phyloP scores from a whole-genome alignment of 495 filamentous ascomycete genomes.

The Trypethelium eluteriae region DNA sequence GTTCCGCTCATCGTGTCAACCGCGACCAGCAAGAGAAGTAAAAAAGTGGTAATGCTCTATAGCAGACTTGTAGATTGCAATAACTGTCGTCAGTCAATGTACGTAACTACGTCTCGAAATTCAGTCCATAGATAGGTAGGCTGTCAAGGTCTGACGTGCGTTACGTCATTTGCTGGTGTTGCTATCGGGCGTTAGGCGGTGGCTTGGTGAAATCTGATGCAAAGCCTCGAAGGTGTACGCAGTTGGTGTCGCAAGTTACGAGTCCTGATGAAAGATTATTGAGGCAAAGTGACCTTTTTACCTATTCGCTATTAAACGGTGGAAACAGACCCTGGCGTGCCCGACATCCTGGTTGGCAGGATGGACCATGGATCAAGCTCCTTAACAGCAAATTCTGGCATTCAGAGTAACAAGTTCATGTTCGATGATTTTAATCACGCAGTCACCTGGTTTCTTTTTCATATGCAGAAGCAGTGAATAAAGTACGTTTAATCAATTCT shows the following conservation, averaged over 20 bases:
- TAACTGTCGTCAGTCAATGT: no score
- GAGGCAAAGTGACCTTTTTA: background rate
- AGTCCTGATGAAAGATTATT: background rate
- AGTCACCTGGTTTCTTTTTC: no score
- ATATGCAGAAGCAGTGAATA: background rate
- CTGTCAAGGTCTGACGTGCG: background rate
- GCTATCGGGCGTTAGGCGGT: background rate
- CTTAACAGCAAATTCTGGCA: background rate
- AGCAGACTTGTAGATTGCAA: no score
- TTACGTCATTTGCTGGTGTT: conserved; percentile 7
- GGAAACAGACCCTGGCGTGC: background rate
- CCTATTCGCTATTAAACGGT: background rate
- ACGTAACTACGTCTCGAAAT: background rate
- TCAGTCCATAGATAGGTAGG: background rate
- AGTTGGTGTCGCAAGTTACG: background rate
- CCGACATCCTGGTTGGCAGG: no score
- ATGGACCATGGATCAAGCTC: background rate
- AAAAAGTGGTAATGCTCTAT: background rate
- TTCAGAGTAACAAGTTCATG: background rate
- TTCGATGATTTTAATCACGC: background rate
- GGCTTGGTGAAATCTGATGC: background rate
- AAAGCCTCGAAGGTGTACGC: background rate
- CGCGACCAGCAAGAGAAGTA: background rate
- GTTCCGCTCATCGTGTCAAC: background rate
- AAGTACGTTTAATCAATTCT: background rate